phyloP scores from a whole-genome alignment of 371 early-diverging fungal species.

The Zopfochytrium polystomum region DNA sequence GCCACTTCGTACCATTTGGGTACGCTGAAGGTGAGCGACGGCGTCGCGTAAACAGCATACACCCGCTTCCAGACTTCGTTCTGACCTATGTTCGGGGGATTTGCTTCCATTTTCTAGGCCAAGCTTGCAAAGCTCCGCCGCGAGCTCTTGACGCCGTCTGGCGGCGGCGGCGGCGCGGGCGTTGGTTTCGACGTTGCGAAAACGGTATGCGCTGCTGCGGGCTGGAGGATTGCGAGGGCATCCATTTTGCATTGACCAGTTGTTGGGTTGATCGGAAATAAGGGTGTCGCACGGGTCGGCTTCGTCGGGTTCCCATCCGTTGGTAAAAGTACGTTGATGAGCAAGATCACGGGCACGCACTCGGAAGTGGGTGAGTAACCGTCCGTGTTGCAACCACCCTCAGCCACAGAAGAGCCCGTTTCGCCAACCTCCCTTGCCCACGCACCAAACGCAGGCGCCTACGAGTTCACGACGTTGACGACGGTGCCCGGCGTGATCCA shows the following conservation, averaged over 20 bases:
- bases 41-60: too few species aligned
- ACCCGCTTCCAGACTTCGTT: too few species aligned
- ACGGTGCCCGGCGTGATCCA: conserved; percentile 98
- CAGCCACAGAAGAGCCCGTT: conserved; percentile 1
- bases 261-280: too few species aligned
- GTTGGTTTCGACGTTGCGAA: conserved; percentile 64
- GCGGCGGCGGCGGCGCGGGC: conserved; percentile 83
- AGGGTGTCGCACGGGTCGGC: conserved; percentile 47
- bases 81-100: too few species aligned
- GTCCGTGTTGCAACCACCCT: not conserved
- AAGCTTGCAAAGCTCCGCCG: conserved; percentile 73
- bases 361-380: conserved; percentile 92
- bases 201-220: conserved; percentile 28
- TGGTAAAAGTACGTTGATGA: conserved; percentile 96
- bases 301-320: conserved; percentile 89
- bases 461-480: conserved; percentile 90
- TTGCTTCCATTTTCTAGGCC: too few species aligned
- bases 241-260: too few species aligned
- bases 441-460: too few species aligned
- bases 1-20: conserved; percentile 72
- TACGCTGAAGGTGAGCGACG: conserved; percentile 38
- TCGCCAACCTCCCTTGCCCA: too few species aligned
- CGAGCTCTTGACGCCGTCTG: conserved; percentile 86
- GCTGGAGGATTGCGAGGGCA: conserved; percentile 15
- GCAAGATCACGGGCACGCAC: conserved; percentile 93